Percentiles rank a stretch among this genome's conserved stretches.
Conservation (phyloP, 176 grass and related monocot species). For the Musa schizocarpa region DNA sequence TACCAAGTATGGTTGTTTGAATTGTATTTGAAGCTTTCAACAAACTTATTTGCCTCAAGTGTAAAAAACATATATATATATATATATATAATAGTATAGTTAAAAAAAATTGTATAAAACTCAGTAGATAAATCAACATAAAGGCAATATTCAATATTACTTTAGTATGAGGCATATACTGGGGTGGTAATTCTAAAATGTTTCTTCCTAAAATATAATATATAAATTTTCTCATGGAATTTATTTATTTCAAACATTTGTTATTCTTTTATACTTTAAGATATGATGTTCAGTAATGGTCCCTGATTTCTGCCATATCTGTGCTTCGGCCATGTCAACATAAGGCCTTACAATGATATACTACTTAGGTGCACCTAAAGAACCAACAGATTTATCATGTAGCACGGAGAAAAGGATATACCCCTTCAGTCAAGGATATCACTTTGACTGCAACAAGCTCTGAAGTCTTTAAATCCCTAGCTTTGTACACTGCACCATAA, state of each 20-base stretch:
- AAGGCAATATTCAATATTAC: not conserved
- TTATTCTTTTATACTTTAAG: not conserved
- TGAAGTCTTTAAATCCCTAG: slow-evolving; percentile 85
- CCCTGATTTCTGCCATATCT: not conserved
- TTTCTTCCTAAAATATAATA: not conserved
- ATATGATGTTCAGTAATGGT: not conserved
- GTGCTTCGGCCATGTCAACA: not conserved
- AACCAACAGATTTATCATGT: not conserved
- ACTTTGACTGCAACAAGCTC: slow-evolving; percentile 99
- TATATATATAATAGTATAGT: not conserved
- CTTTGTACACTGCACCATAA: slow-evolving; percentile 99
- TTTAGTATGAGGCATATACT: too few species aligned
- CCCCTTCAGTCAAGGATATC: slow-evolving; percentile 97
- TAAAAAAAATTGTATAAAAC: not conserved
- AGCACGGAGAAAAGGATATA: slow-evolving; percentile 28
- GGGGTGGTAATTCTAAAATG: not conserved
- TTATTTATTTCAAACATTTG: not conserved
- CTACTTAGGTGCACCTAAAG: not conserved
- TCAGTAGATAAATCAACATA: not conserved
- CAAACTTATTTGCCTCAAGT: not conserved
- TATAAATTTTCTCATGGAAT: not conserved
- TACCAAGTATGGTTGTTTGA: not conserved
- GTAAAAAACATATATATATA: not conserved
- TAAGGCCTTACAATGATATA: not conserved
- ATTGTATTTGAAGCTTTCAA: not conserved